Evolutionary conservation across 228 moss, liverwort and hornwort genomes (phyloP).

Genomic region (Sphagnum magellanicum): DNA sequence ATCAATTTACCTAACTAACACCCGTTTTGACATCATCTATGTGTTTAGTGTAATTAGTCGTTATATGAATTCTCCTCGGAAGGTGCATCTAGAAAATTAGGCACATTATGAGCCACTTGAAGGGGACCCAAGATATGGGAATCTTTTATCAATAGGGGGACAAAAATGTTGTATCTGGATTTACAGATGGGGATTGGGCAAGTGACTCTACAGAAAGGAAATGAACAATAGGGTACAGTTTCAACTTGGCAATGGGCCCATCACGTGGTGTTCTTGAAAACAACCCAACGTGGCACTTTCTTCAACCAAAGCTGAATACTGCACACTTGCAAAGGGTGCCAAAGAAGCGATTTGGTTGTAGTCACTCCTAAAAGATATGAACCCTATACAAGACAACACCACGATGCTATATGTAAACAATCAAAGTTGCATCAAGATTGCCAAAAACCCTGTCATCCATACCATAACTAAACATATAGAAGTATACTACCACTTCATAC

Average conservation of each 20-base stretch:
- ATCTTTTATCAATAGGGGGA: not conserved
- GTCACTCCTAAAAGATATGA: not conserved
- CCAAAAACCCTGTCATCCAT: not conserved
- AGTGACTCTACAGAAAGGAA: not conserved
- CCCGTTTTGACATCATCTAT: not conserved
- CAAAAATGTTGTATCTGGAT: not conserved
- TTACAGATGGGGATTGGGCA: constrained; percentile 7
- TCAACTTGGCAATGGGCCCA: not conserved
- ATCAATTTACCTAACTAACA: constrained; percentile 1
- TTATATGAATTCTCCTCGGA: not conserved
- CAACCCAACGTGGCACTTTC: constrained; percentile 1
- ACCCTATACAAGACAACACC: not conserved
- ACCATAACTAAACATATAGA: not conserved
- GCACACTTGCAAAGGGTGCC: not conserved
- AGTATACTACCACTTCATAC: not conserved
- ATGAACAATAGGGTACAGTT: not conserved
- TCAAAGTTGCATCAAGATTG: not conserved
- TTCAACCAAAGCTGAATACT: not conserved
- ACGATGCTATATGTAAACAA: not conserved
- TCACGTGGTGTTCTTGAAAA: not conserved
- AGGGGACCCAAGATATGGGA: not conserved
- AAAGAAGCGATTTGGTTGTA: constrained; percentile 1
- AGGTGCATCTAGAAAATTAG: not conserved
- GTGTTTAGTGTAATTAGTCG: not conserved
- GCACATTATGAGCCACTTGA: not conserved